These are phyloP conservation scores for Paramecium sexaurelia DNA, from an alignment of 73 alveolate species.

Conservation along the genomic window DNA sequence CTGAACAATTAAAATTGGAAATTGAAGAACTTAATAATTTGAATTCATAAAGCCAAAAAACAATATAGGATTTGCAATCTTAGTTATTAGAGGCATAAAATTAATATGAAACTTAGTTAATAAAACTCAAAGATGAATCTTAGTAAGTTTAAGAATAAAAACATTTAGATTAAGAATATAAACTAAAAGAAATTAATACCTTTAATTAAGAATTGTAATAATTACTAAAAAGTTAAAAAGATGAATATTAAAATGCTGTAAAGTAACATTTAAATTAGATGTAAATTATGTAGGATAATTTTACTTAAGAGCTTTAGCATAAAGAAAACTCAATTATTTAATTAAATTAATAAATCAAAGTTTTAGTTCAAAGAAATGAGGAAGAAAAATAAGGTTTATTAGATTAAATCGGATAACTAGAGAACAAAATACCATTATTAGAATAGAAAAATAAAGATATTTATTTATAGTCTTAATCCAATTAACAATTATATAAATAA, in stretches of 20 bases:
- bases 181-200: neutral
- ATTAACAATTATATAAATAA: neutral
- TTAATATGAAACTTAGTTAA: neutral
- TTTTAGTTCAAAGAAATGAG: neutral
- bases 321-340: neutral
- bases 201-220: neutral
- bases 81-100: neutral
- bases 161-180: neutral
- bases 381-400: neutral
- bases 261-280: neutral
- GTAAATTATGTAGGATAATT: neutral
- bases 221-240: neutral
- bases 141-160: neutral
- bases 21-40: neutral
- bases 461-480: neutral
- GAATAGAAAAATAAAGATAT: neutral
- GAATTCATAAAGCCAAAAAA: neutral
- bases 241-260: neutral
- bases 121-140: neutral
- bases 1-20: neutral
- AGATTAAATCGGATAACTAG: neutral
- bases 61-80: neutral
- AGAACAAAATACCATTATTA: neutral
- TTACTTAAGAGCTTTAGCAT: neutral
- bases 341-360: neutral